Evolutionary conservation across 83 land plant genomes (phyloP).

Genomic region (Larix sibirica): DNA sequence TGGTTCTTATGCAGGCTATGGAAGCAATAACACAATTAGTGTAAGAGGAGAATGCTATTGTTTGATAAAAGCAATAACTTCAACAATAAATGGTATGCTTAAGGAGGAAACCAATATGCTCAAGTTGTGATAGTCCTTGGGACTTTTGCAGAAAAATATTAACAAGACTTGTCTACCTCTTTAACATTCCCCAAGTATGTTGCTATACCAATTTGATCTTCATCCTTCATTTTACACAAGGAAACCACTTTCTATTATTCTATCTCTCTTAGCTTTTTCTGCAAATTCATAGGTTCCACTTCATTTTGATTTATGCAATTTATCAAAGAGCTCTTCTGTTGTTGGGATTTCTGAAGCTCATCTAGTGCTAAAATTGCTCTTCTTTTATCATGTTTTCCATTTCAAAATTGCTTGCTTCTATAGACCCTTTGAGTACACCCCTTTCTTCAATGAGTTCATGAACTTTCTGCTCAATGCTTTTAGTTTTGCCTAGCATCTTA

Average conservation of each 20-base stretch:
- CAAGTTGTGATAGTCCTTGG: too few relatives aligned
- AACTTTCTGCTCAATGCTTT: background rate
- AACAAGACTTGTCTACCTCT: background rate
- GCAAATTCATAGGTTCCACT: background rate
- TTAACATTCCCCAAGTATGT: background rate
- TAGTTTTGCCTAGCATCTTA: background rate
- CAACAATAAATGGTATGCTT: constrained; percentile 2
- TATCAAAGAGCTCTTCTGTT: background rate
- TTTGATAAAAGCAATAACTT: constrained; percentile 3
- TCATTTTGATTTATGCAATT: background rate
- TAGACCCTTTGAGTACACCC: background rate
- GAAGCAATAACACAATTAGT: background rate
- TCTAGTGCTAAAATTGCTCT: background rate
- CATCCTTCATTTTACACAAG: background rate
- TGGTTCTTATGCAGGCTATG: background rate
- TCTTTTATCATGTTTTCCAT: background rate
- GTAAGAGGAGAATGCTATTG: background rate
- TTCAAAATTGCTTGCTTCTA: background rate
- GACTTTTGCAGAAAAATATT: too few relatives aligned
- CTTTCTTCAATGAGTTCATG: background rate
- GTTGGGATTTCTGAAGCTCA: background rate
- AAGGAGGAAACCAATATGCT: background rate
- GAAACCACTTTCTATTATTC: background rate
- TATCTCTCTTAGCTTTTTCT: background rate
- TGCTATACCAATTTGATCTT: background rate